phyloP scores from a whole-genome alignment of 352 stramenopile genomes.

The Pythium phragmitis region DNA sequence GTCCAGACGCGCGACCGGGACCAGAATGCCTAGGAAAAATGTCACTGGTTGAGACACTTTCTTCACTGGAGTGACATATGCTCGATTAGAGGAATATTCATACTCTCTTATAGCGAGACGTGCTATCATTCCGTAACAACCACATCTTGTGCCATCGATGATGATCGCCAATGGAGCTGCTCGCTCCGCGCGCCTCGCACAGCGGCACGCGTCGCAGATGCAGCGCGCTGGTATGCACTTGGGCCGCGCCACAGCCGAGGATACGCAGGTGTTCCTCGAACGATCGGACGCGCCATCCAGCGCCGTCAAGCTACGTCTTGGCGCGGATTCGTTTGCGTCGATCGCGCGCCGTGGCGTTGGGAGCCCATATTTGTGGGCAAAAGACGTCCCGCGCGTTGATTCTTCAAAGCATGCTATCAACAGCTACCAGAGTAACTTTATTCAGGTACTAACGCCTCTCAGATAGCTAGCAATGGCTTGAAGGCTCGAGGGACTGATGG shows the following conservation, averaged over 20 bases:
- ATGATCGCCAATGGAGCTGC: constrained; percentile 15
- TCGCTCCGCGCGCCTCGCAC: not conserved
- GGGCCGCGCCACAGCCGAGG: constrained; percentile 40
- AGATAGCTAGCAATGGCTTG: not conserved
- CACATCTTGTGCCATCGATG: not conserved
- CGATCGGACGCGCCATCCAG: constrained; percentile 20
- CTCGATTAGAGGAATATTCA: constrained; percentile 14
- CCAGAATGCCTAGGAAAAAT: constrained; percentile 11
- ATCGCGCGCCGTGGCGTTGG: constrained; percentile 50
- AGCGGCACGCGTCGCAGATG: constrained; percentile 5
- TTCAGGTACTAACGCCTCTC: constrained; percentile 32
- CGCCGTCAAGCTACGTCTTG: constrained; percentile 36
- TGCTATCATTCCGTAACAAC: not conserved
- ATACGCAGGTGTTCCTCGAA: constrained; percentile 45
- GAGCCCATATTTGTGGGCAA: constrained; percentile 63
- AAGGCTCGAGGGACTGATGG: not conserved
- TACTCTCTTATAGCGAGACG: constrained; percentile 1
- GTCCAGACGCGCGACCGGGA: constrained; percentile 11
- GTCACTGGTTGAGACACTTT: not conserved
- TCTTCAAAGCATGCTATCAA: constrained; percentile 41
- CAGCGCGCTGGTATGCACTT: constrained; percentile 41
- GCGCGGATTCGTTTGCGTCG: constrained; percentile 24
- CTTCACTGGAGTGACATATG: not conserved
- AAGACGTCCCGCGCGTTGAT: constrained; percentile 70
- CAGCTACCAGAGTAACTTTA: constrained; percentile 55